These are phyloP conservation scores for Castanea sativa DNA, from an alignment of 306 rosid genomes.

Conservation along the genomic window DNA sequence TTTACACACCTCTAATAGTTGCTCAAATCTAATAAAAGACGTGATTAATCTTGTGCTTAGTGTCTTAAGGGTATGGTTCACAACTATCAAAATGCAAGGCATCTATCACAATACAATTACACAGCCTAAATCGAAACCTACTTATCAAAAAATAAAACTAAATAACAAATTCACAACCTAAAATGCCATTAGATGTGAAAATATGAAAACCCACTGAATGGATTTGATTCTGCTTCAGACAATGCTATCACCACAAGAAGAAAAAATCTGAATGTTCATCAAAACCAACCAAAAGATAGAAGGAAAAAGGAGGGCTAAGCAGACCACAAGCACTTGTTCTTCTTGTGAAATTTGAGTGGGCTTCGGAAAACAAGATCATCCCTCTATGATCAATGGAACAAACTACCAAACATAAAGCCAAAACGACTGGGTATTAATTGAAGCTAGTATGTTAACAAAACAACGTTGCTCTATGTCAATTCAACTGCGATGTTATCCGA, in stretches of 20 bases:
- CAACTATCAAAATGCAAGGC: too few species aligned
- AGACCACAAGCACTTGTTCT: neutral
- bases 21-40: too few species aligned
- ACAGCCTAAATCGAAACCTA: neutral
- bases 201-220: neutral
- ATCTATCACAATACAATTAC: too few species aligned
- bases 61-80: too few species aligned
- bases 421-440: too few species aligned
- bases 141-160: too few species aligned
- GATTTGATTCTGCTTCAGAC: neutral
- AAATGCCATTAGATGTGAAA: neutral
- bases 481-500: slow-evolving; percentile 1
- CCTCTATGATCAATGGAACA: too few species aligned
- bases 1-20: too few species aligned
- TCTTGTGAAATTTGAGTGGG: neutral
- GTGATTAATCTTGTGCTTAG: too few species aligned
- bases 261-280: neutral
- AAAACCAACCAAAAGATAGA: neutral
- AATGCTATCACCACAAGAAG: neutral
- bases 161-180: neutral
- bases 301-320: neutral
- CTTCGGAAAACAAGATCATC: neutral
- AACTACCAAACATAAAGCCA: too few species aligned
- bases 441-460: neutral
- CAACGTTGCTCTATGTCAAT: slow-evolving; percentile 1